These are phyloP conservation scores for Drosera capensis DNA, from an alignment of 148 eudicot species.

Conservation along the genomic window DNA sequence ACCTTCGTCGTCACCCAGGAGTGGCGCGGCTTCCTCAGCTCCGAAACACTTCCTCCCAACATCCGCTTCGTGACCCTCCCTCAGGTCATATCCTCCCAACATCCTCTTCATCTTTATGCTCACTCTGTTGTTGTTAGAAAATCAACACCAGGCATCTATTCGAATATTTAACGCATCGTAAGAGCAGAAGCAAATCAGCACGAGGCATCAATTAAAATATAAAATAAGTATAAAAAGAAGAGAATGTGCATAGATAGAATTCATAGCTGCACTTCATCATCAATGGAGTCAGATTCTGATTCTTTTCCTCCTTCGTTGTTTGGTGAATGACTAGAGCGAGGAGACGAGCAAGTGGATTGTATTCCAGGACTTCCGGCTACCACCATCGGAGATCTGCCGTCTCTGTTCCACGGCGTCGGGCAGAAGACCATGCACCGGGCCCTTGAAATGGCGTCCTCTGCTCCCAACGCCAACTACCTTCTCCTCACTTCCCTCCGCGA, in stretches of 20 bases:
- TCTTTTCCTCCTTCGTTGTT: too few species aligned
- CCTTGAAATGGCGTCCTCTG: neutral
- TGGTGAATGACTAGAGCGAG: neutral
- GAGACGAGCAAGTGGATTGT: constrained; percentile 18
- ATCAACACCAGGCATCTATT: too few species aligned
- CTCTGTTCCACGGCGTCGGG: constrained; percentile 3
- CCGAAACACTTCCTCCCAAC: constrained; percentile 9
- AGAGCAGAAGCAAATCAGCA: too few species aligned
- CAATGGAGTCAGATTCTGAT: too few species aligned
- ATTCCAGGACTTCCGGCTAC: constrained; percentile 21
- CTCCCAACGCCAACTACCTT: constrained; percentile 15
- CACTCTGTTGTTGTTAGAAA: too few species aligned
- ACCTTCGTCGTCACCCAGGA: constrained; percentile 32
- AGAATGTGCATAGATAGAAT: too few species aligned
- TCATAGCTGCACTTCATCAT: too few species aligned
- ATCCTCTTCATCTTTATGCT: too few species aligned
- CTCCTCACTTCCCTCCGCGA: constrained; percentile 18
- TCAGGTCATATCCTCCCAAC: constrained; percentile 24
- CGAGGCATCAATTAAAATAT: too few species aligned
- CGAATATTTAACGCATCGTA: too few species aligned
- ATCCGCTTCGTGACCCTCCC: constrained; percentile 14
- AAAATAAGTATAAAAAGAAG: too few species aligned
- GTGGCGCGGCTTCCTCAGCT: constrained; percentile 35
- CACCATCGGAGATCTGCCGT: constrained; percentile 16
- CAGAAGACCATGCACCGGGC: constrained; percentile 1